phyloP scores from a whole-genome alignment of 2,329 filamentous ascomycete species.

The Pseudomassariella vexata region DNA sequence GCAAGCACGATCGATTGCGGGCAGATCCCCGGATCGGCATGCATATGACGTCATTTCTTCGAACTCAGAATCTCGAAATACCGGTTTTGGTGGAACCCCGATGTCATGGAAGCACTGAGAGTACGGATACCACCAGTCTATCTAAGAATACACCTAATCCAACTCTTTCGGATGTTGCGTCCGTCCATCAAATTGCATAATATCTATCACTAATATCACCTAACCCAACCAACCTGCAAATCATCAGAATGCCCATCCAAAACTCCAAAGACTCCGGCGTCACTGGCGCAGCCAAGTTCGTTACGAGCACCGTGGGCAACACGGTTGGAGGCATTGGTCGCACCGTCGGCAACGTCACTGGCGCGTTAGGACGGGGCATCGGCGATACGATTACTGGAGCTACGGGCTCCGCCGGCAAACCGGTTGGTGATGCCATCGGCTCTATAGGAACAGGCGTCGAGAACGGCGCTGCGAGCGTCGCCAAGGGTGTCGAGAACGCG shows the following conservation, averaged over 20 bases:
- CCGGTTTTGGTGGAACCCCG: no score
- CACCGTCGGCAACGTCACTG: constrained; percentile 25
- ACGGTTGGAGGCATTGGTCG: constrained; percentile 22
- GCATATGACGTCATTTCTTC: no score
- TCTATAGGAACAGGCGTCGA: constrained; percentile 37
- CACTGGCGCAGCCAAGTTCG: constrained; percentile 27
- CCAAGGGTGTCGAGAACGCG: constrained; percentile 40
- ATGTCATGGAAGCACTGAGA: no score
- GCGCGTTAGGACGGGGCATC: constrained; percentile 37
- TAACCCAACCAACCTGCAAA: no score
- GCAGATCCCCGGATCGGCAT: no score
- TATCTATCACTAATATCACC: no score
- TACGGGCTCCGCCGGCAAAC: constrained; percentile 37
- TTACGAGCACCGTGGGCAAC: constrained; percentile 26
- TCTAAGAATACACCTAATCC: no score
- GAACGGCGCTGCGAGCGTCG: constrained; percentile 33
- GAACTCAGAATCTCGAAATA: no score
- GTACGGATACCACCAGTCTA: no score
- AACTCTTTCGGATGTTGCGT: no score
- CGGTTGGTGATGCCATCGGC: constrained; percentile 40
- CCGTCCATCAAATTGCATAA: no score
- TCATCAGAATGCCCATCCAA: constrained; percentile 20
- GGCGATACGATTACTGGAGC: constrained; percentile 39
- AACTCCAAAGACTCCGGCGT: constrained; percentile 21
- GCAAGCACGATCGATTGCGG: no score